phyloP scores from a whole-genome alignment of 176 grass and related monocot species.

The Leersia perrieri region DNA sequence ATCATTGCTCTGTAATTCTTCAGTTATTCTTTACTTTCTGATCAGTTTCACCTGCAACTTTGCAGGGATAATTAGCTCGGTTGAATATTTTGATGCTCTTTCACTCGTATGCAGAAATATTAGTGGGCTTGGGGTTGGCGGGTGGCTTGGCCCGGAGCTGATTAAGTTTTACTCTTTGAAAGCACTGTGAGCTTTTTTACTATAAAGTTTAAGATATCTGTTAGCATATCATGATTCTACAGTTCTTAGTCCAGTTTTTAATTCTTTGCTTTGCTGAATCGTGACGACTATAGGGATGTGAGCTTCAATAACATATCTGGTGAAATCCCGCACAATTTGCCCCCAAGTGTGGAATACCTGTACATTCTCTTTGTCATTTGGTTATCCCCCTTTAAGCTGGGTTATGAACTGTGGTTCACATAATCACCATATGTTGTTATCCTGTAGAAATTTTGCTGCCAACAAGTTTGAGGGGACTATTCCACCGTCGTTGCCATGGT shows the following conservation, averaged over 20 bases:
- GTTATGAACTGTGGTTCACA: not conserved
- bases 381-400: slow-evolving; percentile 17
- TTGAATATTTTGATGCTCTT: slow-evolving; percentile 22
- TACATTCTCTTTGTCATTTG: slow-evolving; percentile 27
- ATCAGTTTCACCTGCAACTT: slow-evolving; percentile 28
- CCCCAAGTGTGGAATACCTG: slow-evolving; percentile 72
- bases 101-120: slow-evolving; percentile 62
- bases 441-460: slow-evolving; percentile 66
- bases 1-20: slow-evolving; percentile 65
- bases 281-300: slow-evolving; percentile 53
- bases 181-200: slow-evolving; percentile 55
- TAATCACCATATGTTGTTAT: not conserved
- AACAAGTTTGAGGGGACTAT: slow-evolving; percentile 70
- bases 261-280: slow-evolving; percentile 27
- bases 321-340: slow-evolving; percentile 71
- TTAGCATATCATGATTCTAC: slow-evolving; percentile 4
- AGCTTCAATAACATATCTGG: slow-evolving; percentile 77
- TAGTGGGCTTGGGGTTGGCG: slow-evolving; percentile 64
- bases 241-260: slow-evolving; percentile 22
- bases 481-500: slow-evolving; percentile 57
- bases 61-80: not conserved
- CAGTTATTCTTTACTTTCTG: slow-evolving; percentile 5
- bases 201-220: slow-evolving; percentile 4
- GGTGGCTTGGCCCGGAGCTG: slow-evolving; percentile 55
- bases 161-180: slow-evolving; percentile 67